Percentiles rank a stretch among this genome's conserved stretches.
phyloP scores from a whole-genome alignment of 169 alveolate species.

The Plasmodium gallinaceum region DNA sequence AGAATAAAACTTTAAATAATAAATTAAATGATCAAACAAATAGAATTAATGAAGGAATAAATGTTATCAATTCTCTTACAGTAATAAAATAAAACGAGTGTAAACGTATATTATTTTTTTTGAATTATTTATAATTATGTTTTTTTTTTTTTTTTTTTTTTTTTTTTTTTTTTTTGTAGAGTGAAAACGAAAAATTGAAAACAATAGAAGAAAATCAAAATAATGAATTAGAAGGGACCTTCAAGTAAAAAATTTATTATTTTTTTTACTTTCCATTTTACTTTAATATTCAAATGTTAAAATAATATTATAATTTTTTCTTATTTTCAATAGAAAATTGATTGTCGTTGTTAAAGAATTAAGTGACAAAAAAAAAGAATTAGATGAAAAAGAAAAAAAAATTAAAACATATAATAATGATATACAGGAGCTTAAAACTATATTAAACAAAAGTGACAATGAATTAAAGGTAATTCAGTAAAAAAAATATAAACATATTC shows the following conservation, averaged over 20 bases:
- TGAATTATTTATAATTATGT: slow-evolving; percentile 7
- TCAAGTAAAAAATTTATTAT: slow-evolving; percentile 48
- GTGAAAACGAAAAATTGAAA: slow-evolving; percentile 76
- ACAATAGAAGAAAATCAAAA: slow-evolving; percentile 78
- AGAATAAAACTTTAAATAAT: slow-evolving; percentile 72
- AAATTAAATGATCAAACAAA: slow-evolving; percentile 75
- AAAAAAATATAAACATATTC: slow-evolving; percentile 16
- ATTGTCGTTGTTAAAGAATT: slow-evolving; percentile 78
- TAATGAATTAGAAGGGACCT: slow-evolving; percentile 77
- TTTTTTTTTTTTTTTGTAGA: slow-evolving; percentile 41
- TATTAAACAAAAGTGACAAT: slow-evolving; percentile 70
- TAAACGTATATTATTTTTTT: slow-evolving; percentile 4
- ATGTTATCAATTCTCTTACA: slow-evolving; percentile 71
- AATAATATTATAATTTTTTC: slow-evolving; percentile 12
- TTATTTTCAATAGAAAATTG: slow-evolving; percentile 58
- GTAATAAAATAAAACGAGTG: slow-evolving; percentile 35
- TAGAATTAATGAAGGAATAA: slow-evolving; percentile 76
- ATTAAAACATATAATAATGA: slow-evolving; percentile 64
- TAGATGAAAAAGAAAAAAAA: slow-evolving; percentile 75
- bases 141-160: slow-evolving; percentile 5
- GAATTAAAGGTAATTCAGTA: slow-evolving; percentile 66
- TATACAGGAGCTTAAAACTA: slow-evolving; percentile 74
- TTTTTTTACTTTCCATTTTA: slow-evolving; percentile 6
- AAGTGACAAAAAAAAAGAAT: slow-evolving; percentile 72
- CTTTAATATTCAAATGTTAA: slow-evolving; percentile 1